Evolutionary conservation across 805 yeast species (phyloP), one percentile per base, ranked within the genome.

Genomic region (Candida incommunis): DNA sequence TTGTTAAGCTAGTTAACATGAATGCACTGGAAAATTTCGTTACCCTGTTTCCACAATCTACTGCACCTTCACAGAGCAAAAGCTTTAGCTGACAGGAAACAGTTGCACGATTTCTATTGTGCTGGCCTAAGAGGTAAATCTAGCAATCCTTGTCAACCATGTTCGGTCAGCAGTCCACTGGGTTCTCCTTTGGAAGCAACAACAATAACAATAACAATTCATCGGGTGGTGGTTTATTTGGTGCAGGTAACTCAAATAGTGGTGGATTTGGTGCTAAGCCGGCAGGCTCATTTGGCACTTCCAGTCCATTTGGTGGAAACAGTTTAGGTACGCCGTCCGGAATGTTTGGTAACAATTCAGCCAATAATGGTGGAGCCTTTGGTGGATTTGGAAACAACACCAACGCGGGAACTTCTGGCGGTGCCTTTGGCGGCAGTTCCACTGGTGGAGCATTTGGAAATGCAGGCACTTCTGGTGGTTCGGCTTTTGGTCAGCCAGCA

Each of bases 371-470:
- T 7, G n/a, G 18, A 11, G 37, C 37, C 18, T 25, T 25, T 25
- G 27, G 27, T 13, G 46, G 41, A 23, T 27, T 43, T 24, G 44
- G 43, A 2, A 11, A 27, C 13, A n/a, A 7, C 22, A 11, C 9
- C 45, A 27, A 42, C n/a, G 9, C 16, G 5, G n/a, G 22, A 21
- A 25, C 35, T 5, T 26, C 49, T 21, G 43, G 23, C 25, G 46
- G 46, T 35, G 20, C 31, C 5, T 41, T 22, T 13, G 37, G 43
- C 27, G 41, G 27, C 37, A 29, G 23, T 45, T 42, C 47, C 16
- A 43, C 46, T 16, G 31, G 41, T 34, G 48, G 49, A 41, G 51
- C 58, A 56, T 62, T 62, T 47, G 57, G 62, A 4, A 51, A 48
- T 40, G 46, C 54, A 0, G 48, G 52, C 15, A 56, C 23, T 22